phyloP scores from a whole-genome alignment of 176 grass and related monocot genomes.

The Phragmites australis region DNA sequence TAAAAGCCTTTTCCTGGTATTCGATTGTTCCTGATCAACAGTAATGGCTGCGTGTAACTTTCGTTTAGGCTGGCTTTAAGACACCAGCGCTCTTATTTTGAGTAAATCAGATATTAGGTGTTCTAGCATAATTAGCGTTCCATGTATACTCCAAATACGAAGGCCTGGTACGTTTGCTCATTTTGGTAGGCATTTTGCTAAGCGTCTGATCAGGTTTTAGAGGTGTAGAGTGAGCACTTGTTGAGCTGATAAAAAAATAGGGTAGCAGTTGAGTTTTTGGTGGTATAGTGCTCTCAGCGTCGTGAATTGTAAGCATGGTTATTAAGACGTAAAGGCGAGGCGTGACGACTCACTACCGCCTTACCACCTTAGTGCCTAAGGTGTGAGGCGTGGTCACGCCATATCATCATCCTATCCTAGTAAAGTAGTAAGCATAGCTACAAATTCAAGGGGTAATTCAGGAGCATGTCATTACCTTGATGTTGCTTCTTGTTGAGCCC shows the following conservation, averaged over 20 bases:
- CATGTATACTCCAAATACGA: not conserved
- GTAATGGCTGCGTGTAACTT: not conserved
- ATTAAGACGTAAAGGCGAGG: not conserved
- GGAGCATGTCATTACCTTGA: too few relatives aligned
- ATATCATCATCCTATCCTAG: not conserved
- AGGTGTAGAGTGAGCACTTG: too few relatives aligned
- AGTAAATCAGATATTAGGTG: not conserved
- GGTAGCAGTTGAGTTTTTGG: too few relatives aligned
- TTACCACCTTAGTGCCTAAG: not conserved
- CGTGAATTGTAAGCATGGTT: too few relatives aligned
- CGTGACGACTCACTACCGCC: not conserved
- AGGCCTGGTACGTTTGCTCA: too few relatives aligned
- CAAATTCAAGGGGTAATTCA: too few relatives aligned
- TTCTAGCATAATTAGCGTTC: not conserved
- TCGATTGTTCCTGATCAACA: not conserved
- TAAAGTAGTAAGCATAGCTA: too few relatives aligned
- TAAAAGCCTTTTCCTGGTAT: slow-evolving; percentile 3
- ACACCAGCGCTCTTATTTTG: not conserved
- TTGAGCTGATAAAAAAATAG: too few relatives aligned
- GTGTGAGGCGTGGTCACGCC: not conserved
- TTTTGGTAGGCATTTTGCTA: too few relatives aligned
- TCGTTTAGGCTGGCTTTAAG: not conserved
- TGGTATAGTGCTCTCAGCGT: too few relatives aligned
- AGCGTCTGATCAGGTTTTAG: too few relatives aligned
- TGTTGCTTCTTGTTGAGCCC: not conserved